These are phyloP conservation scores for Cladophialophora immunda DNA, from an alignment of 2,329 filamentous ascomycete genomes.

Conservation along the genomic window DNA sequence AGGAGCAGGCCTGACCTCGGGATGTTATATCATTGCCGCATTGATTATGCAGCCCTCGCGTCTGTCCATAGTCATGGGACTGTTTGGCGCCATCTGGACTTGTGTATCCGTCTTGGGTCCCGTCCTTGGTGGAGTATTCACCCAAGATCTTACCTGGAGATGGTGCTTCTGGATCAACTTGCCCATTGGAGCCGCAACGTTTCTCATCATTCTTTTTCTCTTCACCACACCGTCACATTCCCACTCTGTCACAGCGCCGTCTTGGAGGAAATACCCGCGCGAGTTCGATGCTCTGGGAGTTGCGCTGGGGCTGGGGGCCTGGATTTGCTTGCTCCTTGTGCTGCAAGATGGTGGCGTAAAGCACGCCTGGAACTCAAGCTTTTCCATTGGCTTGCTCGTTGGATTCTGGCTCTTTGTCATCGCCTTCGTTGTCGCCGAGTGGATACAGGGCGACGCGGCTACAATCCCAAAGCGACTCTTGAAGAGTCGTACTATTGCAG, in stretches of 20 bases:
- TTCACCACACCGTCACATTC: slow-evolving; percentile 39
- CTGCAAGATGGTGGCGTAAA: slow-evolving; percentile 65
- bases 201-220: slow-evolving; percentile 43
- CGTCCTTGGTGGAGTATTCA: slow-evolving; percentile 44
- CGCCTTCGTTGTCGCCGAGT: slow-evolving; percentile 45
- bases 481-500: slow-evolving; percentile 3
- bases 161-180: slow-evolving; percentile 64
- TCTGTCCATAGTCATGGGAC: slow-evolving; percentile 56
- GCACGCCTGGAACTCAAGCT: slow-evolving; percentile 60
- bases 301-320: slow-evolving; percentile 59
- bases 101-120: slow-evolving; percentile 42
- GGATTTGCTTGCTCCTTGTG: slow-evolving; percentile 64
- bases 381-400: slow-evolving; percentile 62
- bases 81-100: slow-evolving; percentile 41
- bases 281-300: slow-evolving; percentile 56
- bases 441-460: slow-evolving; percentile 41
- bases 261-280: background rate
- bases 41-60: slow-evolving; percentile 54
- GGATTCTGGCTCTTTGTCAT: slow-evolving; percentile 56
- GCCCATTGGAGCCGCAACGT: slow-evolving; percentile 52
- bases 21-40: slow-evolving; percentile 55
- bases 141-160: slow-evolving; percentile 43
- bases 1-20: slow-evolving; percentile 47
- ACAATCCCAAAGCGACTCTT: slow-evolving; percentile 43
- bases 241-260: background rate